Base-by-base conservation (phyloP, 345 rosid species). In the Brassica napus region DNA sequence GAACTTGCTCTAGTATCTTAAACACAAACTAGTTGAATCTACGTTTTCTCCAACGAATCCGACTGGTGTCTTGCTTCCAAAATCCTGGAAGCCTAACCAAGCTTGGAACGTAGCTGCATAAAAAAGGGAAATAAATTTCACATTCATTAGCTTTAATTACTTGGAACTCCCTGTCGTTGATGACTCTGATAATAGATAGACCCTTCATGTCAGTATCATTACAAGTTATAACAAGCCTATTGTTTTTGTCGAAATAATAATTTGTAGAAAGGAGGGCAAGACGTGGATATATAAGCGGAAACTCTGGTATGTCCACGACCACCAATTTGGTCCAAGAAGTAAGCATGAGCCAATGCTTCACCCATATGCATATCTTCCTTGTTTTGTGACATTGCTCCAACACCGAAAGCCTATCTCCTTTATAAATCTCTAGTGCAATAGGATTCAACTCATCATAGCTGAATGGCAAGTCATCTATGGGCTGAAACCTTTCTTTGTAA, bases 301-400 rank as follows among this genome's bases (percentile, higher is more conserved):
- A 44, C n/a, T 12, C n/a, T 11, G 52, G n/a, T 11, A 44, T 11
- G n/a, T 12, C 52, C 12, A 42, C 49, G 49, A 42, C 49, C 49
- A 10, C 8, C 49, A 42, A 11, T 44, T 10, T 44, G 52, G 52
- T 44, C 52, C n/a, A 3, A 44, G 52, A 44, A 44, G 52, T 44
- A 44, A 44, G 52, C 52, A 44, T 44, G n/a, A 44, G 57, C 34
- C 32, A 66, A 39, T 66, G 5, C 5, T 44, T 44, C 58, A 68
- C 59, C 71, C 59, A 68, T 68, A 68, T 47, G 58, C 35, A 68
- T 6, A 68, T 44, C 37, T 44, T 68, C 71, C 21, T 24, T n/a
- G 72, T 47, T 68, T 68, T 8, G 10, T n/a, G 8, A n/a, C 60
- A 69, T 49, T 69, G 61, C n/a, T 49, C 26, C 6, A 69, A 49